Percentiles rank a stretch among this genome's conserved stretches.
These are phyloP conservation scores for Rehmannia glutinosa DNA, from an alignment of 257 asterid species.

Conservation along the genomic window DNA sequence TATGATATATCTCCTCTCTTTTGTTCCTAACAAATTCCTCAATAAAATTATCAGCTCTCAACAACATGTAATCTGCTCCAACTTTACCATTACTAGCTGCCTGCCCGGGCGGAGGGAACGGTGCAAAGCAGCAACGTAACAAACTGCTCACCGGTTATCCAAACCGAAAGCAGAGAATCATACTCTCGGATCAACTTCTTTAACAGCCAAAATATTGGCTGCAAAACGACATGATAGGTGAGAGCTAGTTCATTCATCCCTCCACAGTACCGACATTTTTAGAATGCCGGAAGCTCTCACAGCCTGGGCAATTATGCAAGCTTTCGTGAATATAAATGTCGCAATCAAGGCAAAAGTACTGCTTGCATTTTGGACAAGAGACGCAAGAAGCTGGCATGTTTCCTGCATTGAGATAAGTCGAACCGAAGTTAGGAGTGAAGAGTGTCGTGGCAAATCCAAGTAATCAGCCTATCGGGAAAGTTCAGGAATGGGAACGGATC, in stretches of 20 bases:
- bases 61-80: too few relatives aligned
- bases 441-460: not conserved
- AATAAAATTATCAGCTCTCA: too few relatives aligned
- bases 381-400: slow-evolving; percentile 60
- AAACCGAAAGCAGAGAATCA: too few relatives aligned
- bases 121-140: too few relatives aligned
- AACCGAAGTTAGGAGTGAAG: not conserved
- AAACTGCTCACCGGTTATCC: too few relatives aligned
- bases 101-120: too few relatives aligned
- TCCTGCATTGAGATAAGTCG: slow-evolving; percentile 42
- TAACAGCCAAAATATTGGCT: not conserved
- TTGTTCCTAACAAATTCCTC: too few relatives aligned
- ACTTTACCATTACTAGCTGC: too few relatives aligned
- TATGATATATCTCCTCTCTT: too few relatives aligned
- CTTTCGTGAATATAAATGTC: slow-evolving; percentile 97
- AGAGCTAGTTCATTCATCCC: slow-evolving; percentile 18
- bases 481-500: not conserved
- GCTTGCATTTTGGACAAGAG: slow-evolving; percentile 85
- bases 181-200: too few relatives aligned
- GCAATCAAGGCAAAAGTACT: slow-evolving; percentile 84
- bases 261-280: slow-evolving; percentile 24
- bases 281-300: slow-evolving; percentile 76
- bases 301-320: slow-evolving; percentile 96
- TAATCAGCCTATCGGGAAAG: not conserved
- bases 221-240: not conserved